Conservation (phyloP, 169 alveolate genomes). For the Miamiensis avidus region DNA sequence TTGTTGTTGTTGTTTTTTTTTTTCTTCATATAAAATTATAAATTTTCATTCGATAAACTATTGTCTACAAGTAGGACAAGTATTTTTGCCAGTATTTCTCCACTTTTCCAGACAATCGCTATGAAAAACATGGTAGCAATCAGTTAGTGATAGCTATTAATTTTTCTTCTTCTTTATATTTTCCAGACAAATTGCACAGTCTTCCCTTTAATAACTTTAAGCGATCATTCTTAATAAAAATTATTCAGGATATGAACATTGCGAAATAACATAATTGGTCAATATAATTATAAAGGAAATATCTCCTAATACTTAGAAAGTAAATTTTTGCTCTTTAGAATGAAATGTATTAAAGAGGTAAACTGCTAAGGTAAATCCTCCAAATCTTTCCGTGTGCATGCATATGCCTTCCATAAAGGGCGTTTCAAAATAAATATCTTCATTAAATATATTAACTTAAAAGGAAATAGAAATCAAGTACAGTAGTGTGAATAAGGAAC, state of each 20-base stretch:
- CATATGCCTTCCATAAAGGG: not conserved
- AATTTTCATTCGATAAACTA: not conserved
- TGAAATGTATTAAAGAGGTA: too few relatives aligned
- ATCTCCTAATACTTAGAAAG: not conserved
- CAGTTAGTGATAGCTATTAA: not conserved
- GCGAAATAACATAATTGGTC: not conserved
- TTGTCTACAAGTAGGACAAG: not conserved
- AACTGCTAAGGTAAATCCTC: not conserved
- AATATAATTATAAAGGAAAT: not conserved
- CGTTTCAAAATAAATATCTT: not conserved
- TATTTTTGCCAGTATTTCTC: not conserved
- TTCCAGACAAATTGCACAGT: not conserved
- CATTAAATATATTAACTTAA: not conserved
- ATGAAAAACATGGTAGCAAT: not conserved
- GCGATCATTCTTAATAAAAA: not conserved
- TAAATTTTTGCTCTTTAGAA: not conserved
- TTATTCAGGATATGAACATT: not conserved
- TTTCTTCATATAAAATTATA: too few relatives aligned
- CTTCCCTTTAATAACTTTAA: not conserved
- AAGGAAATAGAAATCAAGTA: too few relatives aligned
- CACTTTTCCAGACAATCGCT: not conserved
- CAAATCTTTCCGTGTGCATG: not conserved
- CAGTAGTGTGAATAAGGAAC: not conserved
- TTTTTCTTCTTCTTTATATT: too few relatives aligned
- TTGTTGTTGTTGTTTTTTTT: too few relatives aligned